A percentile compares a stretch with the other conserved stretches of the same genome.
Conservation (phyloP, 768 basidiomycete species). For the Chalciporus pseudorubinellus region DNA sequence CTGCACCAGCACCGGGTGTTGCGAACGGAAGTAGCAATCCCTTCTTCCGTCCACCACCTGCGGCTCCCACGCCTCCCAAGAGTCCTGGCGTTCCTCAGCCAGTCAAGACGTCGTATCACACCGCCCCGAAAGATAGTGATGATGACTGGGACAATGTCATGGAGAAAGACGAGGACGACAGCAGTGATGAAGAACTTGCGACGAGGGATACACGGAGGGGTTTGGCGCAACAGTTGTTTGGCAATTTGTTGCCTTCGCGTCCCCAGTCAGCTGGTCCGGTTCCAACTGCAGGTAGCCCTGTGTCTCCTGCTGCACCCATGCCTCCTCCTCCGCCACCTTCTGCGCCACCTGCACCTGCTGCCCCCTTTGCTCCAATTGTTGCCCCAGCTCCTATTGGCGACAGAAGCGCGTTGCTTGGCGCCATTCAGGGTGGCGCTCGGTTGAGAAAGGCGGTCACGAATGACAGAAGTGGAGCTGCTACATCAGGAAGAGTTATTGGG, state of each 20-base stretch:
- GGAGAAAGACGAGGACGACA: constrained; percentile 69
- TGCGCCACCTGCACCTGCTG: constrained; percentile 24
- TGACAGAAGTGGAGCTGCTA: constrained; percentile 70
- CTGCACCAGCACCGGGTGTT: constrained; percentile 20
- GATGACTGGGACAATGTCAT: constrained; percentile 86
- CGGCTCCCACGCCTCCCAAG: constrained; percentile 37
- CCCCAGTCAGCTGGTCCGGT: constrained; percentile 53
- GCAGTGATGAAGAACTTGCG: constrained; percentile 78
- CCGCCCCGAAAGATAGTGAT: constrained; percentile 55
- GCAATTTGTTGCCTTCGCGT: constrained; percentile 57
- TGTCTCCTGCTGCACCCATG: constrained; percentile 34
- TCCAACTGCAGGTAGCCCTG: constrained; percentile 17
- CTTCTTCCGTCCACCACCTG: constrained; percentile 56
- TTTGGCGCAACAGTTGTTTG: constrained; percentile 80
- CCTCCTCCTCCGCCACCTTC: constrained; percentile 41
- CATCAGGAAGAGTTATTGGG: constrained; percentile 78
- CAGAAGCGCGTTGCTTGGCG: constrained; percentile 63
- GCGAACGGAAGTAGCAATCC: constrained; percentile 65
- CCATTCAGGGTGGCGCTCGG: constrained; percentile 75
- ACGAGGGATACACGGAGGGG: constrained; percentile 60
- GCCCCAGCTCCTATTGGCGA: constrained; percentile 47
- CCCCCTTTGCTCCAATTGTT: constrained; percentile 26
- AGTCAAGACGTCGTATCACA: constrained; percentile 57
- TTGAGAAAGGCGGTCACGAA: constrained; percentile 77
- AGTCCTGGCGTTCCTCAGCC: constrained; percentile 41